Evolutionary conservation across 1,139 yeast genomes (phyloP), one percentile per base, ranked within the genome.

Genomic region (Blastobotrys persicus): DNA sequence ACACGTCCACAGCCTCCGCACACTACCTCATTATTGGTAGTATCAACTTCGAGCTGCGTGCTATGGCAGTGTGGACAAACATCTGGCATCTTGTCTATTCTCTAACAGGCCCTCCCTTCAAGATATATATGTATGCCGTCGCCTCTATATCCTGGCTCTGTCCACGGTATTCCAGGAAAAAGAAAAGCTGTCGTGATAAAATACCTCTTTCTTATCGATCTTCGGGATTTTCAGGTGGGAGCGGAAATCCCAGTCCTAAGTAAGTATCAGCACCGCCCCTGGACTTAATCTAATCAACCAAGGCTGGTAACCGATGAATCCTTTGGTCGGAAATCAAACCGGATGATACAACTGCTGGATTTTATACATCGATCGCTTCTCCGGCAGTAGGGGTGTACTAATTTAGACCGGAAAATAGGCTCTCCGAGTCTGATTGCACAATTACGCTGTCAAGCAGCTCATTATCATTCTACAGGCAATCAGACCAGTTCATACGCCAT

Each of bases 1-100:
- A 92, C 98, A 20, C 81, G 72, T 65, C 98, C 97, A 78, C 98
- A 92, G 42, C 70, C 65, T 37, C 76, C 73, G 72, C 98, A 92
- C 31, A 89, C 84, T 31, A 86, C 67, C 67, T 88, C 95, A 34
- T 45, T 32, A 12, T 42, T 37, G 13, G 31, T 14, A 4, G 42
- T 33, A 19, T 50, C 53, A 11, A 34, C 31, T 4, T n/a, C 11
- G 31, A 42, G 34, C 14, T 41, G 46, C 6, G 48, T 28, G 9
- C 48, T 33, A 13, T 49, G 43, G 47, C 53, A 50, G 31, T 41
- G 35, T 16, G 42, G 45, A 33, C 53, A 45, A 7, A 16, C 11
- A 6, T 18, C n/a, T 12, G 41, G 17, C 44, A 41, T 41, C 16
- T 16, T 31, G 31, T 31, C 13, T 31, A 12, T 19, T 18, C 32